Base-by-base conservation (phyloP, 179 eudicot species). In the Spergularia azorica region DNA sequence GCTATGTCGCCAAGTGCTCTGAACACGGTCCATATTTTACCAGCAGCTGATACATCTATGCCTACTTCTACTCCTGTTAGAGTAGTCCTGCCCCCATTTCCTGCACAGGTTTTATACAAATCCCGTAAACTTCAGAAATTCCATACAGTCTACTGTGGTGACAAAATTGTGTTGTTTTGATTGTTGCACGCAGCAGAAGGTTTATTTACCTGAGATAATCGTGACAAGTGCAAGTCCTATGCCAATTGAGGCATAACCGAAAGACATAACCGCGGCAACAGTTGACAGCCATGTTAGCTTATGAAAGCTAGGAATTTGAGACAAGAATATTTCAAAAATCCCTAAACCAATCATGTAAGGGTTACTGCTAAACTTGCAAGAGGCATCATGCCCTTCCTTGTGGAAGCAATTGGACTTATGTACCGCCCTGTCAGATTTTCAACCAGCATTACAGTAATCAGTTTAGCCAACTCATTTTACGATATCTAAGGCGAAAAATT, bases 211-310 rank as follows among this genome's bases (percentile, higher is more conserved):
- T 77, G 84, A 76, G 15, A 80, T 75, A 17, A 83, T 71, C 54
- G 8, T 80, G 56, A 81, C 76, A n/a, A 83, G 60, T 60, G 86
- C 76, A 65, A 83, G 86, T 8, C 83, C 86, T 12, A 83, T 71
- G 32, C 89, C 82, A 70, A 84, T 84, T 14, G 82, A 80, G 59
- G 89, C 74, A 71, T 87, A 87, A 5, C 76, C 83, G 38, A 87
- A 87, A 51, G 89, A 87, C 89, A 87, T 87, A 54, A 80, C 32
- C 0, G 89, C 86, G 8, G 87, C 89, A 9, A 87, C 78, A 54
- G 78, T 76, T 32, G 89, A 87, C 13, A 87, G 83, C 77, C 83
- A 80, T 9, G 89, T 80, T 2, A 87, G 80, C 74, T 86, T 65
- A 64, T 83, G 83, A 67, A 86, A 83, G 61, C 78, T 79, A 46